Evolutionary conservation across 2,329 filamentous ascomycete genomes (phyloP).

Genomic region (Cadophora sp.): DNA sequence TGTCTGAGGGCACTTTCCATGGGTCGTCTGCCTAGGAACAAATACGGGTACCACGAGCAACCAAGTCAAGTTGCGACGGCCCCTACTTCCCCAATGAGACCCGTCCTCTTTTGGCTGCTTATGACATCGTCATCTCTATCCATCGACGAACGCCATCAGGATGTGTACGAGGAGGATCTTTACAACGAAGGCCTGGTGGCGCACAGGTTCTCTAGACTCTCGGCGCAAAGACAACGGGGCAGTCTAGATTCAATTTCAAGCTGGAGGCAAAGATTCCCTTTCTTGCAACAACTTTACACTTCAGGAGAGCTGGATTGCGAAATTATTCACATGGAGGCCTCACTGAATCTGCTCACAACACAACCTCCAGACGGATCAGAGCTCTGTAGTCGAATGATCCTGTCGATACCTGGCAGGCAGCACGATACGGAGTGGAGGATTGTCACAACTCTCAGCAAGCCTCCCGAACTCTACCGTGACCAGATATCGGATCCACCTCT

Average conservation of each 20-base stretch:
- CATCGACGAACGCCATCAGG: constrained; percentile 30
- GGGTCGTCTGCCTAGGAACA: constrained; percentile 39
- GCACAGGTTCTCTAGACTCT: constrained; percentile 40
- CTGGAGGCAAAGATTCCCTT: constrained; percentile 65
- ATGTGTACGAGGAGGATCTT: constrained; percentile 36
- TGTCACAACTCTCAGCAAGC: constrained; percentile 63
- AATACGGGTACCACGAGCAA: constrained; percentile 33
- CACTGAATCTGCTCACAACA: constrained; percentile 63
- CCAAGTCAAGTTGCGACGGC: constrained; percentile 26
- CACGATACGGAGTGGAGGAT: constrained; percentile 67
- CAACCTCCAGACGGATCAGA: constrained; percentile 66
- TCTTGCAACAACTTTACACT: constrained; percentile 60
- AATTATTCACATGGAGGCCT: constrained; percentile 67
- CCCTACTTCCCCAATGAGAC: constrained; percentile 33
- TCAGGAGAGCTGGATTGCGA: constrained; percentile 60
- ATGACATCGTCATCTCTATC: constrained; percentile 35
- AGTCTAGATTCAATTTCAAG: constrained; percentile 60
- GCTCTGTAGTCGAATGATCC: constrained; percentile 64
- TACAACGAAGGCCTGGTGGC: constrained; percentile 32
- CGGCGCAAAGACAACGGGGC: constrained; percentile 29
- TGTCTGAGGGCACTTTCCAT: constrained; percentile 68
- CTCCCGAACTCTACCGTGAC: constrained; percentile 51
- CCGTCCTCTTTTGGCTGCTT: constrained; percentile 41
- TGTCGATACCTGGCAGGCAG: constrained; percentile 60
- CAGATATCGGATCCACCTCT: constrained; percentile 47